Percentiles rank a stretch among this genome's conserved stretches.
These are phyloP conservation scores for Cyanodermella asteris DNA, from an alignment of 2,329 filamentous ascomycete genomes.

Conservation along the genomic window DNA sequence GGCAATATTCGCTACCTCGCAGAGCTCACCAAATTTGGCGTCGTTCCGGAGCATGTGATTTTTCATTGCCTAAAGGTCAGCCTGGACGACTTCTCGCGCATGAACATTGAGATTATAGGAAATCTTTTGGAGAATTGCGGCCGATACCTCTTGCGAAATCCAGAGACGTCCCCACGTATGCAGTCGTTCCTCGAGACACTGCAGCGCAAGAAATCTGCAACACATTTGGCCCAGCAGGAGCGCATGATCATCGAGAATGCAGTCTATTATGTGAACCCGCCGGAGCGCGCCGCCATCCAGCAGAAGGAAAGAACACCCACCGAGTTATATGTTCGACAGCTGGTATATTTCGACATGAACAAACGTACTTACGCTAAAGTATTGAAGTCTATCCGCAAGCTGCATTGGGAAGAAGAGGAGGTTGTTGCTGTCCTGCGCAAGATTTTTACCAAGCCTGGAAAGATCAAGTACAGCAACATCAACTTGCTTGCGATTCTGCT, in stretches of 20 bases:
- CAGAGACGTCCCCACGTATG: conserved; percentile 87
- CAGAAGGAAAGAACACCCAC: conserved; percentile 91
- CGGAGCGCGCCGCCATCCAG: conserved; percentile 77
- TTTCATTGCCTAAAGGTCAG: conserved; percentile 98
- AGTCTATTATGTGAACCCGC: conserved; percentile 82
- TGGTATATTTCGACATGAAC: conserved; percentile 83
- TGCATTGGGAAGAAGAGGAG: conserved; percentile 93
- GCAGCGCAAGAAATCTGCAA: conserved; percentile 84
- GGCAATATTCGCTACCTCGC: conserved; percentile 95
- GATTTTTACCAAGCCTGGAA: conserved; percentile 86
- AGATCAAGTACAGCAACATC: conserved; percentile 94
- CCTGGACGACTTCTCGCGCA: conserved; percentile 87
- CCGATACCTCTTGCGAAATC: conserved; percentile 75
- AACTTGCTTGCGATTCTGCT: conserved; percentile 80
- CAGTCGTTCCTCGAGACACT: conserved; percentile 80
- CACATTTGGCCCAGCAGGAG: conserved; percentile 87
- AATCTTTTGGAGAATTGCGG: conserved; percentile 93
- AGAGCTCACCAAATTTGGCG: conserved; percentile 91
- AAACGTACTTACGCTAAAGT: conserved; percentile 88
- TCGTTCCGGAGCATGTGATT: conserved; percentile 94
- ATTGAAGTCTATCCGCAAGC: conserved; percentile 76
- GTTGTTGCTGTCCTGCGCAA: conserved; percentile 63
- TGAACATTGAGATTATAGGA: conserved; percentile 98
- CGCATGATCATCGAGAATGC: conserved; percentile 97
- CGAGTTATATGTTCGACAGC: conserved; percentile 77